phyloP scores from a whole-genome alignment of 306 rosid species.

The Urtica urens region DNA sequence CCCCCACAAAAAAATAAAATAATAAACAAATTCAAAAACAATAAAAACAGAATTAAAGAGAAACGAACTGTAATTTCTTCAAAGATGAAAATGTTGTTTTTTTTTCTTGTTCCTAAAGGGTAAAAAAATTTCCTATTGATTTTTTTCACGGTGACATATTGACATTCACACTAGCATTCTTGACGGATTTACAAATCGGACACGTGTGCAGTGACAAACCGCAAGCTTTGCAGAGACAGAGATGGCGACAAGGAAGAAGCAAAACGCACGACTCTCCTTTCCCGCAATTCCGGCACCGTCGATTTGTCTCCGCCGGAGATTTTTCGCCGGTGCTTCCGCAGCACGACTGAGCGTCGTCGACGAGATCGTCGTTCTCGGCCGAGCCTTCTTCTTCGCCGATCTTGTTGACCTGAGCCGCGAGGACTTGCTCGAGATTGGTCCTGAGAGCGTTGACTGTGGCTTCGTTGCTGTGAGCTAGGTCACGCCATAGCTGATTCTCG shows the following conservation, averaged over 20 bases:
- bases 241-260: slow-evolving; percentile 85
- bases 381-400: slow-evolving; percentile 22
- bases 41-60: not conserved
- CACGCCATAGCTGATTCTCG: slow-evolving; percentile 86
- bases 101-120: not conserved
- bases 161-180: slow-evolving; percentile 66
- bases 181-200: slow-evolving; percentile 80
- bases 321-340: slow-evolving; percentile 25
- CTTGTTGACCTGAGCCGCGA: slow-evolving; percentile 26
- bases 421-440: slow-evolving; percentile 44
- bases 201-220: slow-evolving; percentile 62
- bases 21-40: not conserved
- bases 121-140: not conserved
- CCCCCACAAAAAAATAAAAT: too few species aligned
- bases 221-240: slow-evolving; percentile 71
- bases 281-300: slow-evolving; percentile 60
- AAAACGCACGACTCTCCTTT: slow-evolving; percentile 74
- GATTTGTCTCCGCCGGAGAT: not conserved
- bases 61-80: slow-evolving; percentile 12
- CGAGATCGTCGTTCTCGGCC: not conserved
- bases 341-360: slow-evolving; percentile 7
- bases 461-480: slow-evolving; percentile 71
- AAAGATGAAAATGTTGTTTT: not conserved
- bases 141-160: slow-evolving; percentile 25
- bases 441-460: slow-evolving; percentile 73